phyloP scores from a whole-genome alignment of 2,329 filamentous ascomycete species.

The Acarospora socialis region DNA sequence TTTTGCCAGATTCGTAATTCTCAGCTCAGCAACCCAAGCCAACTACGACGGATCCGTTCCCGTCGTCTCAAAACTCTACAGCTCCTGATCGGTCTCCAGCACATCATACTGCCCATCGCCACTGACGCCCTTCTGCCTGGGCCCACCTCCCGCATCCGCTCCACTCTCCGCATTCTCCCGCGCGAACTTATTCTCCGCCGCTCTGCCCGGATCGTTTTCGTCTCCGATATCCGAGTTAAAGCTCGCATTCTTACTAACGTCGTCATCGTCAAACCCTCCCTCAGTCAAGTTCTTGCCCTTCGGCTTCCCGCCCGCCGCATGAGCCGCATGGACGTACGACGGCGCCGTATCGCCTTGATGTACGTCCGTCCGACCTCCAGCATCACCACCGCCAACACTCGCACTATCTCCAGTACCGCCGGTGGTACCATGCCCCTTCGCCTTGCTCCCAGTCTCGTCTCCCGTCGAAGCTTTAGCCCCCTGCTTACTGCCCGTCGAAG shows the following conservation, averaged over 20 bases:
- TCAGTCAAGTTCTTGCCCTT: conserved; percentile 39
- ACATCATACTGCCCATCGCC: conserved; percentile 12
- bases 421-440: conserved; percentile 1
- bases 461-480: no score
- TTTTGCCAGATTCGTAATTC: no score
- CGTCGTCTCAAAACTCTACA: no score
- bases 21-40: no score
- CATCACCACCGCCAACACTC: neutral
- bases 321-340: no score
- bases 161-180: conserved; percentile 21
- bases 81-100: conserved; percentile 11
- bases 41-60: no score
- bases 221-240: conserved; percentile 39
- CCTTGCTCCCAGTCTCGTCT: neutral
- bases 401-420: neutral
- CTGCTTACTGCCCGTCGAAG: no score
- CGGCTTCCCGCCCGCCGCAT: conserved; percentile 27
- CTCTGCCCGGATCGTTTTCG: conserved; percentile 40
- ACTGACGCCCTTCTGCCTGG: conserved; percentile 11
- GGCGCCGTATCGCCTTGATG: no score
- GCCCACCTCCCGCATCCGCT: conserved; percentile 6
- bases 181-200: conserved; percentile 28
- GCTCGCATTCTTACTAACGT: conserved; percentile 33
- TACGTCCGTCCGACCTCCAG: neutral
- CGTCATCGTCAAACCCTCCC: conserved; percentile 29